These are phyloP conservation scores for Castanopsis chinensis DNA, from an alignment of 306 rosid genomes.

Conservation along the genomic window DNA sequence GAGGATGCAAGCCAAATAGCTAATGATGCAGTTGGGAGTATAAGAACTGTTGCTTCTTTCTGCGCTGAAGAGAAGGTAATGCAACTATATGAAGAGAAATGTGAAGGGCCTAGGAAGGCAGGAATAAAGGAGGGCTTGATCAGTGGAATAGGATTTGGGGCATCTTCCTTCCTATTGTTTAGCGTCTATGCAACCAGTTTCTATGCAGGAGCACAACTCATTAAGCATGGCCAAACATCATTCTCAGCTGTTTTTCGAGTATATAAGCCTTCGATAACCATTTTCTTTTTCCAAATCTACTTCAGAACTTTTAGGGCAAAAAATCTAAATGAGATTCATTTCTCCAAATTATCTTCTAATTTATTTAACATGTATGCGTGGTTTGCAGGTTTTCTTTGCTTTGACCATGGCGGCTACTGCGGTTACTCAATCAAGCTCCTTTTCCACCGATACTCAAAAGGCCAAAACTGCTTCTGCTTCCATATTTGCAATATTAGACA, in stretches of 20 bases:
- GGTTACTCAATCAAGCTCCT: conserved; percentile 60
- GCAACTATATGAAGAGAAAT: conserved; percentile 72
- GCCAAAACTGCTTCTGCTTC: conserved; percentile 67
- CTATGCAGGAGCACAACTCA: conserved; percentile 75
- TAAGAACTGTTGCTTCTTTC: conserved; percentile 87
- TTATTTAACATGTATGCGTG: background rate
- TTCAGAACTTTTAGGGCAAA: background rate
- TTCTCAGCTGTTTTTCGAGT: conserved; percentile 68
- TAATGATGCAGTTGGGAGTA: conserved; percentile 89
- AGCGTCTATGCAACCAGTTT: conserved; percentile 71
- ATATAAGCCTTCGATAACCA: conserved; percentile 1
- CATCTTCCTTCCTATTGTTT: conserved; percentile 63
- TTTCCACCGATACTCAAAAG: conserved; percentile 57
- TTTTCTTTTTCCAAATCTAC: background rate
- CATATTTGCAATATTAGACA: conserved; percentile 55
- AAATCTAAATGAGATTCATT: background rate
- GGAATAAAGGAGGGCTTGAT: conserved; percentile 81
- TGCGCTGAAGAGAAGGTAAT: conserved; percentile 89
- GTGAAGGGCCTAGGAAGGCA: conserved; percentile 72
- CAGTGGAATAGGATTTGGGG: conserved; percentile 80
- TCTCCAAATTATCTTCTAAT: background rate
- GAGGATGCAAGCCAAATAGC: conserved; percentile 96
- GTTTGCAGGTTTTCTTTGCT: conserved; percentile 77
- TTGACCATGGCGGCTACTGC: conserved; percentile 82
- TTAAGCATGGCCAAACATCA: conserved; percentile 42